A percentile compares a stretch with the other conserved stretches of the same genome.
These are phyloP conservation scores for Aurantiochytrium sp. DNA, from an alignment of 108 stramenopile genomes.

Conservation along the genomic window DNA sequence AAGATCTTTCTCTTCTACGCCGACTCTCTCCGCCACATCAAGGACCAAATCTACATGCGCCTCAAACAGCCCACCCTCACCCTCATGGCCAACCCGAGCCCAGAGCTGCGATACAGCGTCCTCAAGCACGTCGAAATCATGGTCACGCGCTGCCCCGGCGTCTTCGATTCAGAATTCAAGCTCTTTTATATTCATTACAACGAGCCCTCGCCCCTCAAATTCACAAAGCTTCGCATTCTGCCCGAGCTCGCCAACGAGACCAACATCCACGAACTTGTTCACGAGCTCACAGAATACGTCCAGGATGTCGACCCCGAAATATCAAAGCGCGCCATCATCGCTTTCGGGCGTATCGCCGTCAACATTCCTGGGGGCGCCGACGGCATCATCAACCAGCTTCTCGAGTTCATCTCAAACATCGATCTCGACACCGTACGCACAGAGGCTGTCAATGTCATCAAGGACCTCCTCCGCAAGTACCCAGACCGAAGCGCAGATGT, in stretches of 20 bases:
- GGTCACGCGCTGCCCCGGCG: conserved; percentile 77
- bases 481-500: conserved; percentile 61
- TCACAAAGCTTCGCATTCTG: conserved; percentile 80
- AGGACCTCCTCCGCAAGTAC: conserved; percentile 69
- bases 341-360: conserved; percentile 78
- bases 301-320: conserved; percentile 67
- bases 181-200: conserved; percentile 90
- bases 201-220: conserved; percentile 89
- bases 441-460: conserved; percentile 72
- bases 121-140: conserved; percentile 86
- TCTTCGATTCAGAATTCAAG: conserved; percentile 93
- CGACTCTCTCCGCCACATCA: conserved; percentile 67
- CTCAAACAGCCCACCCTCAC: conserved; percentile 92
- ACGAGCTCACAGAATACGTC: conserved; percentile 87
- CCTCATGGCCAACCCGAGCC: conserved; percentile 67
- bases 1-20: conserved; percentile 78
- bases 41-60: conserved; percentile 74
- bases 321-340: conserved; percentile 71
- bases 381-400: conserved; percentile 68
- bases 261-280: conserved; percentile 82
- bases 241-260: conserved; percentile 76
- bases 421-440: conserved; percentile 70
- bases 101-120: conserved; percentile 76
- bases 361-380: conserved; percentile 67
- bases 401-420: conserved; percentile 76